Evolutionary conservation across 352 stramenopile species (phyloP).

Genomic region (Thalassiosira pacifica): DNA sequence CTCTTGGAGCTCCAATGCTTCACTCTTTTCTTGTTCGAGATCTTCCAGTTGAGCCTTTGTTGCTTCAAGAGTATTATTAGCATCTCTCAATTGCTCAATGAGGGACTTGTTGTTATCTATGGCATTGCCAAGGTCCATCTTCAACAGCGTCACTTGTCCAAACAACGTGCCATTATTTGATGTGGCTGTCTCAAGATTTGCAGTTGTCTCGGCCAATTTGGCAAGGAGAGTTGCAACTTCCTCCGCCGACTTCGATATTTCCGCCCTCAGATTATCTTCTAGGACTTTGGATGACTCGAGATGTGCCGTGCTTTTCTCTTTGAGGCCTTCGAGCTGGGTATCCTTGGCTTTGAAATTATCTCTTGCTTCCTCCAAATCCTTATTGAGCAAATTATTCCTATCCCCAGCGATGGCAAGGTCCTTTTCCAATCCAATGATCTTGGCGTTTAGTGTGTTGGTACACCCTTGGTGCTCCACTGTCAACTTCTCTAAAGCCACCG

Average conservation of each 20-base stretch:
- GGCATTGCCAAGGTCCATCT: conserved; percentile 21
- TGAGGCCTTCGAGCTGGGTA: conserved; percentile 7
- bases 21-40: no score
- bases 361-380: conserved; percentile 46
- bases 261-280: conserved; percentile 30
- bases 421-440: conserved; percentile 24
- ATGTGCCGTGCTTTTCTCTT: conserved; percentile 18
- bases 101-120: no score
- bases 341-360: conserved; percentile 37
- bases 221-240: conserved; percentile 28
- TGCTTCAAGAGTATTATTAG: no score
- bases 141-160: conserved; percentile 29
- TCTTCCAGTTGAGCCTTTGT: no score
- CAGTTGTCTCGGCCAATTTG: conserved; percentile 31
- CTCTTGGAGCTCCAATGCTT: no score
- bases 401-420: conserved; percentile 31
- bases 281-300: conserved; percentile 44
- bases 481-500: conserved; percentile 19
- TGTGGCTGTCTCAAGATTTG: conserved; percentile 24
- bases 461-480: conserved; percentile 25
- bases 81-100: no score
- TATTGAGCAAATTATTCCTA: conserved; percentile 48
- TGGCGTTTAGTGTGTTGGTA: conserved; percentile 1
- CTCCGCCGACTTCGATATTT: conserved; percentile 32
- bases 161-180: conserved; percentile 23